A percentile compares a stretch with the other conserved stretches of the same genome.
These are phyloP conservation scores for Paspalum vaginatum DNA, from an alignment of 176 grass and related monocot species.

Conservation along the genomic window DNA sequence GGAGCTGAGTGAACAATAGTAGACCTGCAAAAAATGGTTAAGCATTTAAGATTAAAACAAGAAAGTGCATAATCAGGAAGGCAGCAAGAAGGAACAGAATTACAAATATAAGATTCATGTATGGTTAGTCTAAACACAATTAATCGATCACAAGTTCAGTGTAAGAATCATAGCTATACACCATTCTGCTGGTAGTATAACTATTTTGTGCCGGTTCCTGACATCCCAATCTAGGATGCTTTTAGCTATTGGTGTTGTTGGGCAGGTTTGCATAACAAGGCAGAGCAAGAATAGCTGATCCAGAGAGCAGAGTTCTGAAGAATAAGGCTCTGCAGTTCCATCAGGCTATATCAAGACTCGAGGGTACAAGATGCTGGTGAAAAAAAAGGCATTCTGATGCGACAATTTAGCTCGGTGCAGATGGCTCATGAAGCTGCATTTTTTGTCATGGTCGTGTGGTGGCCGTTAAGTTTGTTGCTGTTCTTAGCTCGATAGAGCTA, in stretches of 20 bases:
- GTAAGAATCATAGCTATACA: background rate
- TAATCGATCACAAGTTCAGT: conserved; percentile 16
- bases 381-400: too few relatives aligned
- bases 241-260: background rate
- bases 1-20: conserved; percentile 83
- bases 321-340: too few relatives aligned
- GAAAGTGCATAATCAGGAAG: conserved; percentile 6
- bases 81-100: background rate
- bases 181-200: background rate
- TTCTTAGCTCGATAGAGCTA: too few relatives aligned
- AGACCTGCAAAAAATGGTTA: conserved; percentile 61
- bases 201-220: background rate
- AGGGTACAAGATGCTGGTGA: too few relatives aligned
- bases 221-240: background rate
- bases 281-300: too few relatives aligned
- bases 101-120: background rate
- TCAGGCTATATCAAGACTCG: too few relatives aligned
- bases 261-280: too few relatives aligned
- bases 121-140: background rate
- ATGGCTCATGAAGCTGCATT: too few relatives aligned
- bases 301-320: too few relatives aligned
- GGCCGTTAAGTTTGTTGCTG: too few relatives aligned
- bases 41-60: background rate
- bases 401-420: too few relatives aligned
- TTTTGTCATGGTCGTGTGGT: too few relatives aligned